Conservation (phyloP, 2,329 filamentous ascomycete species). For the Aspergillus pseudoviridinutans region DNA sequence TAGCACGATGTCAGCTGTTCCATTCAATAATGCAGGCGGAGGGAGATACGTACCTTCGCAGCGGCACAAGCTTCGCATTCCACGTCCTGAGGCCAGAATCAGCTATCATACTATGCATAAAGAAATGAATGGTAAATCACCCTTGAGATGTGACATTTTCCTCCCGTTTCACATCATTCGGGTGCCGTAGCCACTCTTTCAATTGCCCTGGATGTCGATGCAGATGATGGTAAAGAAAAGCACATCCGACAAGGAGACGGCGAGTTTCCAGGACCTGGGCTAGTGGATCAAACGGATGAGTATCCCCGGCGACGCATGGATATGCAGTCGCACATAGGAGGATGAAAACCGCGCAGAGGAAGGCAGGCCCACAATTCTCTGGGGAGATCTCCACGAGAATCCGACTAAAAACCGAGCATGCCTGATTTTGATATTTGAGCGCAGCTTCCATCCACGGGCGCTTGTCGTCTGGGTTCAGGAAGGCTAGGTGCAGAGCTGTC, state of each 20-base stretch:
- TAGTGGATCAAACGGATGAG: slow-evolving; percentile 22
- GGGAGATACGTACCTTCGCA: slow-evolving; percentile 10
- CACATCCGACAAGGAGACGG: slow-evolving; percentile 26
- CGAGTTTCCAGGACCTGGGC: slow-evolving; percentile 26
- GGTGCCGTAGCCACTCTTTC: slow-evolving; percentile 23
- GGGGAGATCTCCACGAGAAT: slow-evolving; percentile 36
- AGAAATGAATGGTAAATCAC: neutral
- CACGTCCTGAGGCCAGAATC: slow-evolving; percentile 1
- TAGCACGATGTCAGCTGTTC: slow-evolving; percentile 9
- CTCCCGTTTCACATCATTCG: slow-evolving; percentile 4
- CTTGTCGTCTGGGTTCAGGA: slow-evolving; percentile 31
- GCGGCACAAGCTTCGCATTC: slow-evolving; percentile 9
- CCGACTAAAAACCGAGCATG: slow-evolving; percentile 31
- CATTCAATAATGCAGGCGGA: neutral
- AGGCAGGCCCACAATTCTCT: slow-evolving; percentile 41
- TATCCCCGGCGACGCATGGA: slow-evolving; percentile 25
- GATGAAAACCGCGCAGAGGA: slow-evolving; percentile 39
- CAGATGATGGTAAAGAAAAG: slow-evolving; percentile 27
- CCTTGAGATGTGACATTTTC: slow-evolving; percentile 11
- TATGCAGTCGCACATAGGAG: slow-evolving; percentile 34
- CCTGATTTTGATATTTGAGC: slow-evolving; percentile 34
- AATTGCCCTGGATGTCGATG: slow-evolving; percentile 20
- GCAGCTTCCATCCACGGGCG: slow-evolving; percentile 33
- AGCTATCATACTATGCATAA: neutral
- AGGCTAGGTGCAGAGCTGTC: slow-evolving; percentile 42